Conservation (phyloP, 305 asterid species). For the Fraxinus latifolia region DNA sequence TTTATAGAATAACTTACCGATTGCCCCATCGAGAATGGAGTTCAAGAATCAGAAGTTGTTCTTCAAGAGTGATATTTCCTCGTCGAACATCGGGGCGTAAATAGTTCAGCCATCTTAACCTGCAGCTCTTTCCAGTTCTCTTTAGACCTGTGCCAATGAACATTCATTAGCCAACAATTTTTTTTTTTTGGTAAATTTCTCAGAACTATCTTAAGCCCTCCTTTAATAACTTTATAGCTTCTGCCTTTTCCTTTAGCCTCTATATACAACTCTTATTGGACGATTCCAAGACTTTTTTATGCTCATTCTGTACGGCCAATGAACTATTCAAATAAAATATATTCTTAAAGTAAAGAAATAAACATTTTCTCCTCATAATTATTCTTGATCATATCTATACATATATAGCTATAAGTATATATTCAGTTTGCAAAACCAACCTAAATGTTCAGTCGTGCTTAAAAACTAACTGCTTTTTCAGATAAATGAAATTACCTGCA, state of each 20-base stretch:
- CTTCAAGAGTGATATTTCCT: constrained; percentile 61
- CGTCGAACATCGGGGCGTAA: constrained; percentile 63
- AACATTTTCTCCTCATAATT: too few species aligned
- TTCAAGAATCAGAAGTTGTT: constrained; percentile 64
- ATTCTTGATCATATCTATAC: not conserved
- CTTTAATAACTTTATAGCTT: not conserved
- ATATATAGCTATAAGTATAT: not conserved
- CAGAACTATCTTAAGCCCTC: not conserved
- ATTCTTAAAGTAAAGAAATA: not conserved
- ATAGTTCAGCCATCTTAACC: constrained; percentile 74
- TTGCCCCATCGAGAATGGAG: constrained; percentile 73
- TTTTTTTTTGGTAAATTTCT: not conserved
- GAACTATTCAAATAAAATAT: not conserved
- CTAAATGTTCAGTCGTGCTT: not conserved
- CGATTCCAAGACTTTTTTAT: not conserved
- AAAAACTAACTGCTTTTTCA: not conserved
- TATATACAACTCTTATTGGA: not conserved
- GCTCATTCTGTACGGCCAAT: not conserved
- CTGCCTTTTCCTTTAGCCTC: not conserved
- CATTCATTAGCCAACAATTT: not conserved
- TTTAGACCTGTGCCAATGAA: constrained; percentile 39
- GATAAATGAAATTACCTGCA: constrained; percentile 43
- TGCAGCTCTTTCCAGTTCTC: constrained; percentile 74
- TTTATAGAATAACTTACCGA: constrained; percentile 34
- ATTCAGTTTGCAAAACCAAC: not conserved